Evolutionary conservation across 371 early-diverging fungal genomes (phyloP).

Genomic region (Globomyces sp.): DNA sequence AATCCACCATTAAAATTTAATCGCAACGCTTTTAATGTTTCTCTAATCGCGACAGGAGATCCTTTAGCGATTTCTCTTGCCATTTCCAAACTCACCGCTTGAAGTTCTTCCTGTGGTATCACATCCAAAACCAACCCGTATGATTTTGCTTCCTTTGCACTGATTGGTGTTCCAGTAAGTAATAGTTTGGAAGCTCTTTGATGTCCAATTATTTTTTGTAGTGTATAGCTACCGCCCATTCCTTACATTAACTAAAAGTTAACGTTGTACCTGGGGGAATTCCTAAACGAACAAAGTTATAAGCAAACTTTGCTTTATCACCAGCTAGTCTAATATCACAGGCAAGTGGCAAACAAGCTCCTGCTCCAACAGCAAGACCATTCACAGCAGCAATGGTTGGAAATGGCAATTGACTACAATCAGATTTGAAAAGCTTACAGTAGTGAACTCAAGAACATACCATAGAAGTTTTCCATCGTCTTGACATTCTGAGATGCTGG

Average conservation of each 20-base stretch:
- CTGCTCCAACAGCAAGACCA: slow-evolving; percentile 39
- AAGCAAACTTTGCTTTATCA: slow-evolving; percentile 28
- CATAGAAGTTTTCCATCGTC: slow-evolving; percentile 38
- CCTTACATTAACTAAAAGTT: too few species aligned
- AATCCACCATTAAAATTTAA: not conserved
- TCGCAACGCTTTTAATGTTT: slow-evolving; percentile 31
- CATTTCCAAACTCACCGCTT: slow-evolving; percentile 17
- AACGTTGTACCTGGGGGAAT: slow-evolving; percentile 28
- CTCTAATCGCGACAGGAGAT: slow-evolving; percentile 36
- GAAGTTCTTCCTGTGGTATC: not conserved
- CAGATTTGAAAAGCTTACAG: not conserved
- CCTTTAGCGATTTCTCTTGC: slow-evolving; percentile 31
- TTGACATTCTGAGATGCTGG: slow-evolving; percentile 23
- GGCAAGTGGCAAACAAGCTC: slow-evolving; percentile 34
- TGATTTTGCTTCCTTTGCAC: slow-evolving; percentile 27
- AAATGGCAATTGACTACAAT: slow-evolving; percentile 18
- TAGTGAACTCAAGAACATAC: slow-evolving; percentile 24
- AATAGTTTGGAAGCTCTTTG: slow-evolving; percentile 33
- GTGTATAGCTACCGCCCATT: slow-evolving; percentile 29
- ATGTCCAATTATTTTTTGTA: slow-evolving; percentile 20
- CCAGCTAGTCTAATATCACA: slow-evolving; percentile 33
- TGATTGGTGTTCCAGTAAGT: slow-evolving; percentile 37
- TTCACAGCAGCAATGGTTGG: slow-evolving; percentile 41
- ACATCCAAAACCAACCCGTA: slow-evolving; percentile 27
- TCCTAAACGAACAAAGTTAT: slow-evolving; percentile 41